These are phyloP conservation scores for Tuctoria greenei DNA, from an alignment of 176 grass and related monocot genomes.

Conservation along the genomic window DNA sequence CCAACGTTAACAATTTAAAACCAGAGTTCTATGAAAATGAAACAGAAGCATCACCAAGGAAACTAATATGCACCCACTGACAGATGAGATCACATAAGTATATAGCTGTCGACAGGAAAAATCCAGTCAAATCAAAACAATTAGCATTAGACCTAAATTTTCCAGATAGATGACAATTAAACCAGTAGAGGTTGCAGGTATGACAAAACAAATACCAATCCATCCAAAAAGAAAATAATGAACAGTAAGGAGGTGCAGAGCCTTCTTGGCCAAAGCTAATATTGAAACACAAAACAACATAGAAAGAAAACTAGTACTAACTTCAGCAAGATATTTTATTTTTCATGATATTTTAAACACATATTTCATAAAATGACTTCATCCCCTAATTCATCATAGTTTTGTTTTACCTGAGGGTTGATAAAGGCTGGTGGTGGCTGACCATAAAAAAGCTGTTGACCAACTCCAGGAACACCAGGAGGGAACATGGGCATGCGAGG, in stretches of 20 bases:
- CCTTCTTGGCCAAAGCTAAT: neutral
- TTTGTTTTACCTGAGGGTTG: constrained; percentile 58
- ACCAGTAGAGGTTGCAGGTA: too few species aligned
- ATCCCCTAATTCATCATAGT: neutral
- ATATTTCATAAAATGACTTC: neutral
- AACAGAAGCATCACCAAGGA: neutral
- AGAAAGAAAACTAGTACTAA: neutral
- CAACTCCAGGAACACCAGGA: constrained; percentile 72
- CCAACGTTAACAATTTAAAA: too few species aligned
- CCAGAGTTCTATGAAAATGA: neutral
- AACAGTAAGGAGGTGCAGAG: too few species aligned
- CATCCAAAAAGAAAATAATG: too few species aligned
- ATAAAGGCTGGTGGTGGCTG: constrained; percentile 82
- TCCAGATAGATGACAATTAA: too few species aligned
- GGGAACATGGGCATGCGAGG: constrained; percentile 85
- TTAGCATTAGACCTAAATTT: too few species aligned
- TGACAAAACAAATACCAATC: too few species aligned
- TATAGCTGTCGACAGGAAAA: too few species aligned
- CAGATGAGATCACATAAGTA: neutral
- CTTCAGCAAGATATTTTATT: neutral
- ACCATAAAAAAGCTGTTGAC: constrained; percentile 88
- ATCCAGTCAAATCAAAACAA: neutral
- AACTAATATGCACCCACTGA: neutral
- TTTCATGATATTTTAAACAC: neutral
- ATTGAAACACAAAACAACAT: neutral